Evolutionary conservation across 2,329 filamentous ascomycete genomes (phyloP), one percentile per base, ranked within the genome.

Genomic region (Cladosporium sp.): DNA sequence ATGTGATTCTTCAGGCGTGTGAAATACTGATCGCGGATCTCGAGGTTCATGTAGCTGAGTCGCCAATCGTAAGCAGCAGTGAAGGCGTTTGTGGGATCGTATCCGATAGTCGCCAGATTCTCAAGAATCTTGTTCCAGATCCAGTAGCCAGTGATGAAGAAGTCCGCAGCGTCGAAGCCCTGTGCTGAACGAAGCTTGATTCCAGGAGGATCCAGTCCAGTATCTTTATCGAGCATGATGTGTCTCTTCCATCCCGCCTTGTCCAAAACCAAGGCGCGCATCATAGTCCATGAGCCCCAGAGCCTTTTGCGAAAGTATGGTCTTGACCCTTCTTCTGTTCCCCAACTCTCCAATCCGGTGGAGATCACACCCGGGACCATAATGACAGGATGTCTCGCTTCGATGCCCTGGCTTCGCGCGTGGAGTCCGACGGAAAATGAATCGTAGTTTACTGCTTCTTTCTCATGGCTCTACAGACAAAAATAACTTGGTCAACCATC

Each of bases 221-320:
- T 97, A 43, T 87, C 79, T 77, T 94, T 93, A 78, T 99, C 95
- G 13, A 99, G 85, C 93, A 98, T 98, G 71, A 99, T 92, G 76
- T 99, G 95, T 73, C 83, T 89, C 82, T 97, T 99, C 95, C 95
- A 99, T 36, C 86, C 85, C 30, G 96, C 89, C 79, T 98, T 97
- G 77, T 98, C 95, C 73, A 96, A 80, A 1, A 99, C 92, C 69
- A 99, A 80, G 0, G 95, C 94, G 58, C 90, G 87, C 93, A 99
- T 97, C 95, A 99, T 99, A 69, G 88, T 96, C 95, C 96, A 99
- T 71, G 92, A 97, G 5, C 95, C 95, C 95, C 95, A 99, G 58
- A 99, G 81, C 63, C 95, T 85, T 80, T 96, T 97, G 68, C 95
- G 86, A 78, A 99, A 99, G 79, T 98, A 99, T 66, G 90, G 91